phyloP scores from a whole-genome alignment of 2,329 filamentous ascomycete species.

The Ambrosiella cleistominuta region DNA sequence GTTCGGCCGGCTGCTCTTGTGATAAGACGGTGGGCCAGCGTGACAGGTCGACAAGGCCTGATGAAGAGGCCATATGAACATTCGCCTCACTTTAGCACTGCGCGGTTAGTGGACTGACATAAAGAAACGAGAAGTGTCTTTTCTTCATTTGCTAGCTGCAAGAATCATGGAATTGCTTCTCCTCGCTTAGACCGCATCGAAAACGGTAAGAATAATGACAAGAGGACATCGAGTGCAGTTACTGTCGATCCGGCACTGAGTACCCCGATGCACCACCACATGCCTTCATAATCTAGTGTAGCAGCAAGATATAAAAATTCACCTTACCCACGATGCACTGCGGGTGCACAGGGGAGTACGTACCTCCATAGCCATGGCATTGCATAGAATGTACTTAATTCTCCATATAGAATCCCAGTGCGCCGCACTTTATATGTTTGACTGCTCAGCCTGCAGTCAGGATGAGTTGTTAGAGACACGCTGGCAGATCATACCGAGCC shows the following conservation, averaged over 20 bases:
- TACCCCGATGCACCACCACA: background rate
- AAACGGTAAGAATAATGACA: background rate
- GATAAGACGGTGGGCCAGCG: background rate
- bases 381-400: background rate
- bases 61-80: background rate
- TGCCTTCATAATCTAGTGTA: background rate
- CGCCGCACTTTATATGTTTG: background rate
- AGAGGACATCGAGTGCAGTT: background rate
- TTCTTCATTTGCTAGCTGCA: background rate
- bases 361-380: background rate
- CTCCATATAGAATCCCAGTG: background rate
- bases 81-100: background rate
- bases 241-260: background rate
- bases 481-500: background rate
- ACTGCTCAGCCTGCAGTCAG: background rate
- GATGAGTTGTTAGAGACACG: background rate
- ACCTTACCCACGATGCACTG: background rate
- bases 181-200: background rate
- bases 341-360: background rate
- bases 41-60: background rate
- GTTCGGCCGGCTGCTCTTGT: background rate
- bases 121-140: background rate
- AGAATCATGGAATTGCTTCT: background rate
- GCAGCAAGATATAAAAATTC: background rate
- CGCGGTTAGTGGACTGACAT: background rate